Conservation (phyloP, 257 asterid species). For the Plantago major region DNA sequence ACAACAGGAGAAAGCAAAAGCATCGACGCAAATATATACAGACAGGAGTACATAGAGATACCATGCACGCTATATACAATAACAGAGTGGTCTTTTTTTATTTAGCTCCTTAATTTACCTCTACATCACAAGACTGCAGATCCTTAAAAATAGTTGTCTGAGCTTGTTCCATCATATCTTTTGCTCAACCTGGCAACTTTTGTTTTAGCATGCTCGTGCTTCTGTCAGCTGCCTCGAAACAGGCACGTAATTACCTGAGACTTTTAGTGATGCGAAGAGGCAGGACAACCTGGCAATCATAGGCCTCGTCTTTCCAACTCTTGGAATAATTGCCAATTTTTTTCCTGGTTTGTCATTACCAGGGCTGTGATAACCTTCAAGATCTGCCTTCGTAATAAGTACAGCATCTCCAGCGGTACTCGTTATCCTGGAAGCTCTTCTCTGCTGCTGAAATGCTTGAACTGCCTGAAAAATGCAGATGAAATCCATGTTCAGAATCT, state of each 20-base stretch:
- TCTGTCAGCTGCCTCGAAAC: slow-evolving; percentile 64
- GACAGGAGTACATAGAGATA: background rate
- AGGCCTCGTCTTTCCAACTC: slow-evolving; percentile 41
- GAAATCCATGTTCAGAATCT: slow-evolving; percentile 3
- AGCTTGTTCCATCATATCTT: slow-evolving; percentile 17
- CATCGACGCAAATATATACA: slow-evolving; percentile 32
- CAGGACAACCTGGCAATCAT: slow-evolving; percentile 79
- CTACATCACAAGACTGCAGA: slow-evolving; percentile 10
- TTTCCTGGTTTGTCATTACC: slow-evolving; percentile 30
- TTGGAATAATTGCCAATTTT: slow-evolving; percentile 40
- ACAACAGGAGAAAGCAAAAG: slow-evolving; percentile 23
- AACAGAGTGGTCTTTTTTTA: background rate
- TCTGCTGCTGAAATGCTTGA: slow-evolving; percentile 62
- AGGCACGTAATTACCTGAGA: slow-evolving; percentile 49
- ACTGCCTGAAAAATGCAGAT: slow-evolving; percentile 60
- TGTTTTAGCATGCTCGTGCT: slow-evolving; percentile 41
- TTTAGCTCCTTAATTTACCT: slow-evolving; percentile 23
- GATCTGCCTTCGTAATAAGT: slow-evolving; percentile 78
- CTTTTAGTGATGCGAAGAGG: slow-evolving; percentile 72
- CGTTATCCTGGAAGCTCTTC: slow-evolving; percentile 34
- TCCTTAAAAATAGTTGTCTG: slow-evolving; percentile 6
- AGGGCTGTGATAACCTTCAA: slow-evolving; percentile 80
- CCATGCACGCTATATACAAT: slow-evolving; percentile 11
- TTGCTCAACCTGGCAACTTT: slow-evolving; percentile 23
- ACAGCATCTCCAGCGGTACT: slow-evolving; percentile 70